Evolutionary conservation across 495 filamentous ascomycete species (phyloP).

Genomic region (Penicillium coprophilum): DNA sequence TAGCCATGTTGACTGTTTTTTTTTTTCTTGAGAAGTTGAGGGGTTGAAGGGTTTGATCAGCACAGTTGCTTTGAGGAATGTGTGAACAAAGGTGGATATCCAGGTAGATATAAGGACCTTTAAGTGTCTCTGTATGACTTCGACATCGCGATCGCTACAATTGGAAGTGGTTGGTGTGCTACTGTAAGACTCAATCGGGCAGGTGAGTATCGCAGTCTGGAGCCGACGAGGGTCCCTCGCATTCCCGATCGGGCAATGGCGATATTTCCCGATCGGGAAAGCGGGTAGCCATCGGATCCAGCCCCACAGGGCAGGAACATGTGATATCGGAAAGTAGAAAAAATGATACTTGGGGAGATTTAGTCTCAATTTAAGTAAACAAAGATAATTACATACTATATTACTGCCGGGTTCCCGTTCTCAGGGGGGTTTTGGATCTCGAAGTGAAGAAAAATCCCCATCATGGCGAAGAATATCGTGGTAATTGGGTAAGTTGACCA

Average conservation of each 20-base stretch:
- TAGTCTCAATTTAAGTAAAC: not conserved
- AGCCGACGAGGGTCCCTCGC: not conserved
- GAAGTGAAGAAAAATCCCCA: not conserved
- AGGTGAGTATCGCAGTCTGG: not conserved
- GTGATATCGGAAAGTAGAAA: too few species aligned
- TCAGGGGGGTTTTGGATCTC: too few species aligned
- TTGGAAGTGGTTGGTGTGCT: not conserved
- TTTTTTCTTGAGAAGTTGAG: too few species aligned
- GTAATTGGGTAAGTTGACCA: not conserved
- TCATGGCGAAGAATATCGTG: not conserved
- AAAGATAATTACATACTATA: not conserved
- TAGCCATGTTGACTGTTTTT: slow-evolving; percentile 22
- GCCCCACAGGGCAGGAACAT: too few species aligned
- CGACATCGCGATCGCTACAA: not conserved
- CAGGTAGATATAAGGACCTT: not conserved
- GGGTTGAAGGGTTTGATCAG: not conserved
- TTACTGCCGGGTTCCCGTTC: too few species aligned
- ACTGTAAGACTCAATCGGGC: not conserved
- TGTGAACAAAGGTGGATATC: not conserved
- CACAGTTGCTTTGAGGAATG: not conserved
- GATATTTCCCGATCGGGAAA: not conserved
- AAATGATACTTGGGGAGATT: too few species aligned
- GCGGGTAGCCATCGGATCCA: not conserved
- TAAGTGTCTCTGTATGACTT: not conserved
- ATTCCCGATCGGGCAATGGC: not conserved